Conservation (phyloP, 441 rosid species). For the Theobroma grandiflorum region DNA sequence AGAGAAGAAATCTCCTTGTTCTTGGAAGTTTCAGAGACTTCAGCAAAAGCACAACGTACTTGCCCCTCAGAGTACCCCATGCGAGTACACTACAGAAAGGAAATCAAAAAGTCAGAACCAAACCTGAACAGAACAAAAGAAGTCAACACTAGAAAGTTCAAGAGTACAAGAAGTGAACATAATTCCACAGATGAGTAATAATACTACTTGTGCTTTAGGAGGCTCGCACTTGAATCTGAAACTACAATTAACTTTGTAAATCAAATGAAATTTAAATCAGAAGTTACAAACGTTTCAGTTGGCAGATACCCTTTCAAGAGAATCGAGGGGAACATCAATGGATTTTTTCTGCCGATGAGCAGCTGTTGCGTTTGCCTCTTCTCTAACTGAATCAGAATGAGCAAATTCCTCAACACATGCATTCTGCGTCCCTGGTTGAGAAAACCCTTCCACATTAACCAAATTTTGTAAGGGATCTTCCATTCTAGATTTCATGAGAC, state of each 20-base stretch:
- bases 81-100: conserved; percentile 51
- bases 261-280: conserved; percentile 15
- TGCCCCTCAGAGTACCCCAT: conserved; percentile 79
- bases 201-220: not conserved
- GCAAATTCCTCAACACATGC: conserved; percentile 37
- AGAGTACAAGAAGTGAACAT: conserved; percentile 9
- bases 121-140: not conserved
- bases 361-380: conserved; percentile 35
- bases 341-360: conserved; percentile 43
- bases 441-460: conserved; percentile 44
- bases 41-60: conserved; percentile 59
- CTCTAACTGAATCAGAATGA: conserved; percentile 41
- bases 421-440: conserved; percentile 37
- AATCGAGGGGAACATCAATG: conserved; percentile 62
- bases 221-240: not conserved
- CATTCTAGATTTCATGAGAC: conserved; percentile 76
- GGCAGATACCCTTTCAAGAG: conserved; percentile 68
- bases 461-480: conserved; percentile 47
- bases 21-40: conserved; percentile 65
- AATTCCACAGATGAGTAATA: not conserved
- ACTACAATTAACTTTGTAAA: not conserved
- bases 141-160: not conserved
- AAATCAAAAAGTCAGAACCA: conserved; percentile 27
- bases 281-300: not conserved
- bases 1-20: conserved; percentile 63